These are phyloP conservation scores for Neofusicoccum laricinum DNA, from an alignment of 2,329 filamentous ascomycete genomes.

Conservation along the genomic window DNA sequence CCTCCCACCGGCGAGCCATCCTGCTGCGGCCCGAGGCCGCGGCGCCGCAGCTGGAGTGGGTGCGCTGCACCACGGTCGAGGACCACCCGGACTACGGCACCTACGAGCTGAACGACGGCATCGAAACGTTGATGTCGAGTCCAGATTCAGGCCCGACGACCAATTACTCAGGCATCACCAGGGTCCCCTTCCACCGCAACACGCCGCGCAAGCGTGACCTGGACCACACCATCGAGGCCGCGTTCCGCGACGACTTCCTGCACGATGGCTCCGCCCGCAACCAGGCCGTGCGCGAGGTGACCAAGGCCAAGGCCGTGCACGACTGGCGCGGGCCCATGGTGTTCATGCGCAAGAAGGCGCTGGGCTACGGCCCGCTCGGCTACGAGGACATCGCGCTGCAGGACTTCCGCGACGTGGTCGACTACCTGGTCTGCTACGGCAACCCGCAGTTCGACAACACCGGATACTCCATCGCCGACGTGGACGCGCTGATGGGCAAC, in stretches of 20 bases:
- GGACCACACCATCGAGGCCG: not conserved
- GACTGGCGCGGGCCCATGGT: not conserved
- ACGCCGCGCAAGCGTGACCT: not conserved
- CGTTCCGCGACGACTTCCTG: not conserved
- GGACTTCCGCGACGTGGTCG: conserved; percentile 1
- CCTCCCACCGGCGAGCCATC: not conserved
- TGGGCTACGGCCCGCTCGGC: not conserved
- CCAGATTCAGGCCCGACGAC: not conserved
- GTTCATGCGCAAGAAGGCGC: not conserved
- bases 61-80: not conserved
- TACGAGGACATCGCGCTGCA: not conserved
- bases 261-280: not conserved
- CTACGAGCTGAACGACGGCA: not conserved
- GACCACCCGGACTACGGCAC: not conserved
- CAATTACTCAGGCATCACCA: not conserved
- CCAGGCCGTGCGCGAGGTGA: not conserved
- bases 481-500: not conserved
- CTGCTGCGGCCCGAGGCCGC: not conserved
- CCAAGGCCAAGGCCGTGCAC: not conserved
- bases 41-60: not conserved
- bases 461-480: not conserved
- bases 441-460: not conserved
- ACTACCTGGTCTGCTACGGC: not conserved
- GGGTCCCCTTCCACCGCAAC: conserved; percentile 5
- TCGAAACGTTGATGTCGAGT: not conserved